Percentiles rank a stretch among this genome's conserved stretches.
Evolutionary conservation across 1,139 yeast genomes (phyloP).

Genomic region (Meyerozyma athensensis): DNA sequence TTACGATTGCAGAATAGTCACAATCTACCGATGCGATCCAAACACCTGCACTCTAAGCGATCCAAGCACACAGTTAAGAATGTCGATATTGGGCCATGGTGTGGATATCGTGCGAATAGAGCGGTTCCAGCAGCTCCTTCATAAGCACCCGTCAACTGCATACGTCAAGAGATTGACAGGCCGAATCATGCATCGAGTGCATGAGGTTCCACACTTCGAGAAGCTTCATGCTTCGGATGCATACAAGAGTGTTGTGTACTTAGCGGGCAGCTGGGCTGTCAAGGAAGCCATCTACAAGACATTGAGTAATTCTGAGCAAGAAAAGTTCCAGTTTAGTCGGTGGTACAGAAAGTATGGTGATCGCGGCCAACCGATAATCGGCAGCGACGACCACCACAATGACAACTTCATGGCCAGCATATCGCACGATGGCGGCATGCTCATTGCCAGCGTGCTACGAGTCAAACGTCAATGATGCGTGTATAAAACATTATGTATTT

Average conservation of each 20-base stretch:
- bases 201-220: constrained; percentile 40
- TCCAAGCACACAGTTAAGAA: no score
- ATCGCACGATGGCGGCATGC: constrained; percentile 61
- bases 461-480: constrained; percentile 11
- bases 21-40: background rate
- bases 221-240: constrained; percentile 12
- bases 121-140: constrained; percentile 45
- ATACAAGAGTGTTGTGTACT: constrained; percentile 22
- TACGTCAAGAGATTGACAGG: constrained; percentile 38
- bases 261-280: constrained; percentile 68
- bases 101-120: constrained; percentile 52
- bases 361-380: constrained; percentile 37
- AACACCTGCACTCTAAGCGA: no score
- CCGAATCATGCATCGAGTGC: constrained; percentile 46
- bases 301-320: constrained; percentile 46
- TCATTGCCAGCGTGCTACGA: constrained; percentile 49
- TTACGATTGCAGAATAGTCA: no score
- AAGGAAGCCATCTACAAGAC: constrained; percentile 75
- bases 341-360: constrained; percentile 51
- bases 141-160: constrained; percentile 17
- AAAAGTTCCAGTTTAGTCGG: constrained; percentile 46
- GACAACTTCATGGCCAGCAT: constrained; percentile 54
- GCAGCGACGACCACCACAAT: constrained; percentile 25
- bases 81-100: constrained; percentile 45
- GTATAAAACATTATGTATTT: constrained; percentile 4